Conservation (phyloP, 2,329 filamentous ascomycete genomes). For the Aschersonia sp. region DNA sequence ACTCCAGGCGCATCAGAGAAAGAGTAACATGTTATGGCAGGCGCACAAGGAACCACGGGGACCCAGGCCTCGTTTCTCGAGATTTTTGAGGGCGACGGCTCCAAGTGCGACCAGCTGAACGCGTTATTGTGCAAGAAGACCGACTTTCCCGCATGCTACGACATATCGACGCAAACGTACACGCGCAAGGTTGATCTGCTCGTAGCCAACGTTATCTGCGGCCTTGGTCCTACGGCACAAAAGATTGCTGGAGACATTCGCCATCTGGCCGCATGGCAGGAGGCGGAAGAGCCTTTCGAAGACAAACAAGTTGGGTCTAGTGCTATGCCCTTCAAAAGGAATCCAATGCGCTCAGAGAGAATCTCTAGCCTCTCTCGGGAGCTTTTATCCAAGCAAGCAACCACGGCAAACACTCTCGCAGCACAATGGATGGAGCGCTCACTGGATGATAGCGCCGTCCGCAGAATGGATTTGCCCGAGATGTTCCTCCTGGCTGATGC, state of each 20-base stretch:
- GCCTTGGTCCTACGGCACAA: conserved; percentile 60
- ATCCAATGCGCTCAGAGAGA: conserved; percentile 7
- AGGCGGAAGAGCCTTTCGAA: conserved; percentile 76
- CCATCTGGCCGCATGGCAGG: conserved; percentile 62
- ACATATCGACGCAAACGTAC: conserved; percentile 51
- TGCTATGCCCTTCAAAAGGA: conserved; percentile 17
- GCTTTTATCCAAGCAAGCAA: conserved; percentile 23
- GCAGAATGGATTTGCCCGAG: conserved; percentile 49
- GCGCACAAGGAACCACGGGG: conserved; percentile 47
- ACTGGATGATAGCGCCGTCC: conserved; percentile 63
- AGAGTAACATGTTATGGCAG: not conserved
- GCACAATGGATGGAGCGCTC: conserved; percentile 47
- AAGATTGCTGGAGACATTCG: conserved; percentile 64
- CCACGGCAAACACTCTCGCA: conserved; percentile 15
- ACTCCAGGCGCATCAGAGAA: conserved; percentile 31
- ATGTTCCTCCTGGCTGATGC: conserved; percentile 54
- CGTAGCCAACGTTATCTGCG: conserved; percentile 67
- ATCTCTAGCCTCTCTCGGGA: conserved; percentile 18
- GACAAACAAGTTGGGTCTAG: conserved; percentile 57
- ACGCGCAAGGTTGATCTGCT: conserved; percentile 71
- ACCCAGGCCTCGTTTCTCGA: conserved; percentile 60
- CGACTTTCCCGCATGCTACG: conserved; percentile 35
- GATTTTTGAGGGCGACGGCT: conserved; percentile 29
- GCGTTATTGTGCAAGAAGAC: conserved; percentile 38
- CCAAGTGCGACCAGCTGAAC: conserved; percentile 40